Percentiles rank a stretch among this genome's conserved stretches.
Evolutionary conservation across 2,329 filamentous ascomycete genomes (phyloP).

Genomic region (Didymella exigua): DNA sequence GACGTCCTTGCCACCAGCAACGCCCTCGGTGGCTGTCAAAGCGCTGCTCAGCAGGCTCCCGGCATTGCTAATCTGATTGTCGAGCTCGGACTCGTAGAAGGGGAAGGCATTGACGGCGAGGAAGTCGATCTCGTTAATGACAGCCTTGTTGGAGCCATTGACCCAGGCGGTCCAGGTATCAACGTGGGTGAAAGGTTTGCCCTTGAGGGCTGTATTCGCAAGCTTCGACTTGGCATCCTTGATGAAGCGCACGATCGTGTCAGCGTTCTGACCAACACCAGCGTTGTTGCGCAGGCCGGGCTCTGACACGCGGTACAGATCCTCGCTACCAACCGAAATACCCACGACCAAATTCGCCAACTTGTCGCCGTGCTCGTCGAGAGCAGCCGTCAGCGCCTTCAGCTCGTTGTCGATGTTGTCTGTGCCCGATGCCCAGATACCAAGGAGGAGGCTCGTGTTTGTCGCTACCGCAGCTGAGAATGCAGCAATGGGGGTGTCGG

Average conservation of each 20-base stretch:
- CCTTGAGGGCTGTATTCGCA: constrained; percentile 63
- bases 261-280: constrained; percentile 66
- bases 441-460: constrained; percentile 46
- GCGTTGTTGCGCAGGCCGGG: constrained; percentile 67
- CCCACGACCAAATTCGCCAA: constrained; percentile 57
- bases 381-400: constrained; percentile 38
- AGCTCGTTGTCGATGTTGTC: constrained; percentile 44
- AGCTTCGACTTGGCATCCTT: constrained; percentile 55
- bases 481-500: constrained; percentile 65
- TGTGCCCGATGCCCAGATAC: constrained; percentile 60
- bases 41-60: constrained; percentile 49
- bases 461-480: constrained; percentile 45
- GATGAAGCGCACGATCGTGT: constrained; percentile 66
- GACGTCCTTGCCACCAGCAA: constrained; percentile 40
- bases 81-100: constrained; percentile 44
- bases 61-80: constrained; percentile 45
- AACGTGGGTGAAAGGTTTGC: constrained; percentile 53
- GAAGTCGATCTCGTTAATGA: constrained; percentile 47
- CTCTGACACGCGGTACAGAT: constrained; percentile 72
- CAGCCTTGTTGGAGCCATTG: constrained; percentile 43
- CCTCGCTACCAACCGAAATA: constrained; percentile 48
- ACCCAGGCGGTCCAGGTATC: constrained; percentile 48
- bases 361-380: constrained; percentile 47
- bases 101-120: constrained; percentile 47
- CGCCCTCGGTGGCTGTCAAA: constrained; percentile 36